Conservation (phyloP, 192 early-diverging fungal species). For the Coemansia sp. region DNA sequence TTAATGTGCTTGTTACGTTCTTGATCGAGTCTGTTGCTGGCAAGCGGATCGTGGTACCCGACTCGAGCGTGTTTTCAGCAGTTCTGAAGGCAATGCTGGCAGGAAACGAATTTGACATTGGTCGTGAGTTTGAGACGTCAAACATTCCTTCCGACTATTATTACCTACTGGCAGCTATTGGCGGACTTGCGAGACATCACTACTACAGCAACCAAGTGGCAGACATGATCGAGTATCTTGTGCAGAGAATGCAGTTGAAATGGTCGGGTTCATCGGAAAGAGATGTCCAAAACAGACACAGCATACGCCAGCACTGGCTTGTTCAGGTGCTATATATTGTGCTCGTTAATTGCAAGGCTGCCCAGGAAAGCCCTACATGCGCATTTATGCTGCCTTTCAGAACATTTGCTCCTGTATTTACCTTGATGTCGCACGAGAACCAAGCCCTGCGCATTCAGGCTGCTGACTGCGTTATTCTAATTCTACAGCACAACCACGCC, state of each 20-base stretch:
- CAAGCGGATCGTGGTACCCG: constrained; percentile 11
- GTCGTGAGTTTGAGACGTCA: neutral
- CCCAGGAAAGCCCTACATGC: neutral
- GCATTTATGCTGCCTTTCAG: constrained; percentile 17
- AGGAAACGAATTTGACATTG: neutral
- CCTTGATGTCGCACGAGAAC: constrained; percentile 24
- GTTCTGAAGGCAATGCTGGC: constrained; percentile 11
- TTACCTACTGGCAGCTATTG: constrained; percentile 47
- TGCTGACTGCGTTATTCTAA: constrained; percentile 43
- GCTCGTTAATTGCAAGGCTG: neutral
- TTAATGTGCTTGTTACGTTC: constrained; percentile 45
- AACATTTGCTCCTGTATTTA: constrained; percentile 38
- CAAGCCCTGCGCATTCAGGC: constrained; percentile 25
- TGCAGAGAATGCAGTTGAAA: constrained; percentile 33
- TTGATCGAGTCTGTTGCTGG: constrained; percentile 31
- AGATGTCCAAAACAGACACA: neutral
- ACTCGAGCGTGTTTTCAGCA: constrained; percentile 20
- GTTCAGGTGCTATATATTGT: neutral
- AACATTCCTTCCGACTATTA: constrained; percentile 33
- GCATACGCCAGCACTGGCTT: constrained; percentile 5
- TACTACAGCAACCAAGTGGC: constrained; percentile 50
- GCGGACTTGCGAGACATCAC: constrained; percentile 51
- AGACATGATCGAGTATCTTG: constrained; percentile 44
- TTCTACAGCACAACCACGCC: constrained; percentile 18
- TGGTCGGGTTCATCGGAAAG: neutral